Evolutionary conservation across 2,329 filamentous ascomycete species (phyloP).

Genomic region (Neoarthrinium moseri): DNA sequence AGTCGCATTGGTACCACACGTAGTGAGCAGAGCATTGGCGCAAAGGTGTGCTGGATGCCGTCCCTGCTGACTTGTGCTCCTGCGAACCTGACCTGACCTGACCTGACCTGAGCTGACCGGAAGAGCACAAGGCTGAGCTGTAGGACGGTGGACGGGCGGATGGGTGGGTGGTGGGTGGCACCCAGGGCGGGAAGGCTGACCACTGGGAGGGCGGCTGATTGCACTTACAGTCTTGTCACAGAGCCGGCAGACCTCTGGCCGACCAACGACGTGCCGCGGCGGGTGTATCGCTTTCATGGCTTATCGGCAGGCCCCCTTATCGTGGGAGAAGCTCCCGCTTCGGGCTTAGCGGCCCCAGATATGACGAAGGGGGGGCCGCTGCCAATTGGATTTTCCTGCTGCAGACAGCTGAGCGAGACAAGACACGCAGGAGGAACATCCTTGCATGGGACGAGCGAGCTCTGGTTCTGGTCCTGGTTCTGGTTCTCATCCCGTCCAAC

Average conservation of each 20-base stretch:
- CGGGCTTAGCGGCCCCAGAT: slow-evolving; percentile 3
- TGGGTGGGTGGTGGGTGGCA: no score
- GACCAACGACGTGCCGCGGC: no score
- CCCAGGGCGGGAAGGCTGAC: background rate
- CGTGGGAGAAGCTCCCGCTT: slow-evolving; percentile 1
- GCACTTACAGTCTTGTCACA: no score
- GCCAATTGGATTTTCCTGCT: slow-evolving; percentile 1
- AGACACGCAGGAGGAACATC: background rate
- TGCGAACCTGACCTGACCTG: no score
- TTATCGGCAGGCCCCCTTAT: background rate
- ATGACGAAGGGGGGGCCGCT: slow-evolving; percentile 5
- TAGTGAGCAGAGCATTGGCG: no score
- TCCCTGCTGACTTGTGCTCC: background rate
- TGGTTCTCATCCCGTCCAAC: background rate
- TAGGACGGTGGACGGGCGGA: no score
- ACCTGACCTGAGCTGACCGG: no score
- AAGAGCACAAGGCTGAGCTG: background rate
- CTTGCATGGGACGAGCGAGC: background rate
- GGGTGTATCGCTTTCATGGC: background rate
- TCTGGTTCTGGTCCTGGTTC: background rate
- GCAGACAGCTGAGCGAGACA: background rate
- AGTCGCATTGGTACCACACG: no score
- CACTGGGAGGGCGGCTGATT: background rate
- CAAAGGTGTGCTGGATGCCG: background rate
- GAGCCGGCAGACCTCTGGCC: no score